Evolutionary conservation across 345 rosid genomes (phyloP), one percentile per base, ranked within the genome.

Genomic region (Eucalyptus grandis): DNA sequence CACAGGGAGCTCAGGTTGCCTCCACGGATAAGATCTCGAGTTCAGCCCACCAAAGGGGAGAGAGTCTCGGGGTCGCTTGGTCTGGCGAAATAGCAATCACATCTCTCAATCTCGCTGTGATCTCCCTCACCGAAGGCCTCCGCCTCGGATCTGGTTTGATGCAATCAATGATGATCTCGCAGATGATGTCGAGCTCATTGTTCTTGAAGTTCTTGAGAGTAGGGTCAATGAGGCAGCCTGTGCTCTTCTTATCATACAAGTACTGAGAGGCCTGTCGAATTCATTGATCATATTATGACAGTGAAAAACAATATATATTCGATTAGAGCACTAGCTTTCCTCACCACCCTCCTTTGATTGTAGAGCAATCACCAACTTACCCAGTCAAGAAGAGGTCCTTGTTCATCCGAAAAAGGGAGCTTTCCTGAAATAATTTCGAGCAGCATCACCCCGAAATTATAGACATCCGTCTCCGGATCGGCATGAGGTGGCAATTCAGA

Each of bases 21-120:
- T 96, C 99, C 88, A 93, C 94, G 4, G 99, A 98, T 90, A 97
- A 90, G 91, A 98, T 95, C 95, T 98, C 99, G 62, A 98, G 98
- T 89, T 98, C 99, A 11, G 99, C 99, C 99, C 99, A 98, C 99
- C 99, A 98, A 27, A 97, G 93, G 26, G 99, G 99, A 85, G 99
- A 98, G 83, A 97, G 97, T 90, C 96, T 96, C 3, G 99, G 99
- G 50, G 94, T 93, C 21, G 99, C 99, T 95, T 98, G 99, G 86
- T 96, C 99, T 12, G 97, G 97, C 10, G 98, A 88, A 65, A 98
- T 94, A 21, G 91, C 89, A 80, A 96, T 93, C 60, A 94, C 96
- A 92, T 91, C 90, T 92, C 92, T 95, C 92, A 97, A 88, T 89
- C 94, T 94, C n/a, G 95, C 90, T 27, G 89, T 91, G 43, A 96